Evolutionary conservation across 805 yeast genomes (phyloP).

Genomic region (Metschnikowia orientalis): DNA sequence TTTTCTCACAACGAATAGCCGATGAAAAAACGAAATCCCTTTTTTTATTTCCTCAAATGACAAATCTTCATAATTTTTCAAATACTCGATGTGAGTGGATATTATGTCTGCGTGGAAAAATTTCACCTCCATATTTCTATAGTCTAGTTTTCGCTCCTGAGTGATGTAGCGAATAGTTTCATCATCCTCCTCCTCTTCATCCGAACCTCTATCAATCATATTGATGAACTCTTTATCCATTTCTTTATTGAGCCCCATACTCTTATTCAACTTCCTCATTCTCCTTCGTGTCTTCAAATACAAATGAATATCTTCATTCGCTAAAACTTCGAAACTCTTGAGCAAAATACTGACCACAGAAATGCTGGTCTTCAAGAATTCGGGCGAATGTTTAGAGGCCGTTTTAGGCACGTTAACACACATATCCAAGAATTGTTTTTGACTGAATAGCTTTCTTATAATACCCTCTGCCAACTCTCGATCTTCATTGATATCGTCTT

Average conservation of each 20-base stretch:
- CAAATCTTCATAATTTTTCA: conserved; percentile 60
- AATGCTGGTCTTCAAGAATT: conserved; percentile 55
- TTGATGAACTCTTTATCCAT: conserved; percentile 18
- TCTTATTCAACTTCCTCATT: conserved; percentile 27
- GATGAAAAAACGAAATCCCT: conserved; percentile 66
- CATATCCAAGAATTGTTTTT: conserved; percentile 52
- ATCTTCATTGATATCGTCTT: conserved; percentile 44
- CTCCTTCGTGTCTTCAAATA: conserved; percentile 45
- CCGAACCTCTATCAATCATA: conserved; percentile 19
- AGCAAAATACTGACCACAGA: conserved; percentile 62
- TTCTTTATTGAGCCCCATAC: conserved; percentile 16
- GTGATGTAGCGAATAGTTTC: conserved; percentile 33
- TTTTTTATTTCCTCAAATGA: conserved; percentile 55
- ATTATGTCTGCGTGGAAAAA: conserved; percentile 59
- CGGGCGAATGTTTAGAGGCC: conserved; percentile 60
- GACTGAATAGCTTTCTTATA: conserved; percentile 65
- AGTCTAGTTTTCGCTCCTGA: conserved; percentile 47
- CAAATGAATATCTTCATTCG: conserved; percentile 51
- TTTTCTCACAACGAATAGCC: conserved; percentile 55
- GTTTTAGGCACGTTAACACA: conserved; percentile 57
- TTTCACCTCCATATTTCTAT: conserved; percentile 33
- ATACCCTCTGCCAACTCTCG: conserved; percentile 52
- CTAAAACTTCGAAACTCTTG: conserved; percentile 61
- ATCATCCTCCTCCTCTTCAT: conserved; percentile 27
- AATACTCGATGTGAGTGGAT: conserved; percentile 58